Conservation (phyloP, 2,329 filamentous ascomycete genomes). For the Juglanconis sp. region DNA sequence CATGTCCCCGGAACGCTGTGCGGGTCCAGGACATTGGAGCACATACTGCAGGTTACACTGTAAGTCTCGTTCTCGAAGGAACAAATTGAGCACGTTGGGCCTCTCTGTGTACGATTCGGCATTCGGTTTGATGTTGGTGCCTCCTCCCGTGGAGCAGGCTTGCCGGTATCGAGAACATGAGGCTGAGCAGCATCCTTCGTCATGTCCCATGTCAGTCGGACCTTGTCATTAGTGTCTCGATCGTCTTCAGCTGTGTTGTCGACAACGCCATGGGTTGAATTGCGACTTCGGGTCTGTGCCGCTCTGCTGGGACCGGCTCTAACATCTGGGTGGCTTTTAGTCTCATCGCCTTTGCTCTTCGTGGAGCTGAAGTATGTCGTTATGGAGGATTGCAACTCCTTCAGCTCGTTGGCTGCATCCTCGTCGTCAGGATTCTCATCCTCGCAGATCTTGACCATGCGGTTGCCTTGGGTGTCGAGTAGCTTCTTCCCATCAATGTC, state of each 20-base stretch:
- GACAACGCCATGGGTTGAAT: background rate
- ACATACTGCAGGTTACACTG: constrained; percentile 62
- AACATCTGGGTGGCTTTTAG: background rate
- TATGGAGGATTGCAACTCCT: constrained; percentile 57
- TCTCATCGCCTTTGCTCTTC: constrained; percentile 4
- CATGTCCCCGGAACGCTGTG: constrained; percentile 56
- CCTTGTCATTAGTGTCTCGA: background rate
- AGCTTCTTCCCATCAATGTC: constrained; percentile 65
- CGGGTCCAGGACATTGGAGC: constrained; percentile 65
- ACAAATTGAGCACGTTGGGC: constrained; percentile 56
- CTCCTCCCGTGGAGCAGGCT: background rate
- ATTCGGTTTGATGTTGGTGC: background rate
- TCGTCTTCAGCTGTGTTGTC: background rate
- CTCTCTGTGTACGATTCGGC: background rate
- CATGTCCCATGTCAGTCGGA: background rate
- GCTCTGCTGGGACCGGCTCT: background rate
- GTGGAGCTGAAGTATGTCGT: constrained; percentile 4
- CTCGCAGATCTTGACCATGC: constrained; percentile 72
- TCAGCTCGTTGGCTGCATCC: constrained; percentile 59
- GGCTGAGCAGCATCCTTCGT: background rate
- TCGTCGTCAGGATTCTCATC: constrained; percentile 59
- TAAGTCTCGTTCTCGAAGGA: constrained; percentile 59
- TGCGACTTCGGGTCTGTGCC: background rate
- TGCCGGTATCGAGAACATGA: background rate
- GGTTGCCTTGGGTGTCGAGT: constrained; percentile 62